phyloP scores from a whole-genome alignment of 495 filamentous ascomycete genomes.

The Penicillium subrubescens region DNA sequence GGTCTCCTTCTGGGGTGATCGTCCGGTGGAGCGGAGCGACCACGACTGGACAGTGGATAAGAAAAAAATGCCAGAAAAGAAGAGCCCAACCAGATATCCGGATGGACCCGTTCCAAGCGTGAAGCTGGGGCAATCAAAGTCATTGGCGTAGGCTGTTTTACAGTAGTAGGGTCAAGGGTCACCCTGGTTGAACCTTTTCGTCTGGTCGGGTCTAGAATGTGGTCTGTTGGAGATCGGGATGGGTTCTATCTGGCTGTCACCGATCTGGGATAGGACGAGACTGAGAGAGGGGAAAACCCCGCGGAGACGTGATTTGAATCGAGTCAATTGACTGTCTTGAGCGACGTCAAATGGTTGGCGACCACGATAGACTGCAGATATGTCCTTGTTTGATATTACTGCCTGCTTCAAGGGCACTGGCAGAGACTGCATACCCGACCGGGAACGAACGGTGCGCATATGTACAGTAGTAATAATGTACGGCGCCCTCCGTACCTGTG shows the following conservation, averaged over 20 bases:
- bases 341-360: neutral
- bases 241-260: constrained; percentile 13
- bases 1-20: constrained; percentile 16
- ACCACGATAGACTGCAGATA: neutral
- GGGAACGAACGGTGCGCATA: neutral
- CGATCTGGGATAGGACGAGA: constrained; percentile 7
- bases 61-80: neutral
- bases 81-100: neutral
- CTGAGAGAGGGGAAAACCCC: neutral
- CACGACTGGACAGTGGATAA: constrained; percentile 11
- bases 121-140: neutral
- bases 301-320: neutral
- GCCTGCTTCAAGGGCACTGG: neutral
- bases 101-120: neutral
- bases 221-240: constrained; percentile 10
- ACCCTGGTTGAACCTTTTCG: neutral
- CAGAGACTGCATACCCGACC: neutral
- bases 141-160: constrained; percentile 1
- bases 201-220: constrained; percentile 18
- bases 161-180: neutral
- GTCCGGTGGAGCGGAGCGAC: constrained; percentile 14
- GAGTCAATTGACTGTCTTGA: neutral
- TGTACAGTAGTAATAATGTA: too few species aligned
- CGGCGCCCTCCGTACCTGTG: neutral
- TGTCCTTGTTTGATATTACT: neutral